phyloP scores from a whole-genome alignment of 345 rosid genomes.

The Cardamine occulta region DNA sequence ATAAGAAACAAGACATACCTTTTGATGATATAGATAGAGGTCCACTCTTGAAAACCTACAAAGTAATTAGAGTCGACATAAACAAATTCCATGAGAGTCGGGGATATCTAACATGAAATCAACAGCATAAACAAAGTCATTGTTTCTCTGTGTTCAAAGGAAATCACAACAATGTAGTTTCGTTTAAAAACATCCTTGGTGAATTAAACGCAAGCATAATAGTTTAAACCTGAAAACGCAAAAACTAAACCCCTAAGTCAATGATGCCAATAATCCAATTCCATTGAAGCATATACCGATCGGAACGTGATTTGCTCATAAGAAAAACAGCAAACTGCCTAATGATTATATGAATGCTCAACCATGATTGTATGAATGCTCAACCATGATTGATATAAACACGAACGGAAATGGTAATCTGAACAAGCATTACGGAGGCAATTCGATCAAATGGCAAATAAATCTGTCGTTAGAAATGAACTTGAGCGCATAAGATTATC shows the following conservation, averaged over 20 bases:
- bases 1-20: conserved; percentile 53
- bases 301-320: not conserved
- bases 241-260: not conserved
- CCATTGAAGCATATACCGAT: not conserved
- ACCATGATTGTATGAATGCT: not conserved
- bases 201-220: not conserved
- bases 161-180: conserved; percentile 9
- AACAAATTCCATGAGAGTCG: conserved; percentile 7
- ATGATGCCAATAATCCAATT: not conserved
- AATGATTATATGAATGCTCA: conserved; percentile 5
- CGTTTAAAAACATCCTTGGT: not conserved
- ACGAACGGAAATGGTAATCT: not conserved
- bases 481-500: not conserved
- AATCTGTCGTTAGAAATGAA: not conserved
- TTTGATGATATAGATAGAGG: conserved; percentile 80
- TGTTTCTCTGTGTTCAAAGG: not conserved
- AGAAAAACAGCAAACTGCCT: not conserved
- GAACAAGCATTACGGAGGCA: not conserved
- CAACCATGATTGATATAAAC: no score
- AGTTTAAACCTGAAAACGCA: not conserved
- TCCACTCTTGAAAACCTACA: conserved; percentile 89
- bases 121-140: not conserved
- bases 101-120: not conserved
- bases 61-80: conserved; percentile 10
- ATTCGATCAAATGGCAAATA: not conserved